phyloP scores from a whole-genome alignment of 1,284 basidiomycete genomes.

The Rugosomyces carneus region DNA sequence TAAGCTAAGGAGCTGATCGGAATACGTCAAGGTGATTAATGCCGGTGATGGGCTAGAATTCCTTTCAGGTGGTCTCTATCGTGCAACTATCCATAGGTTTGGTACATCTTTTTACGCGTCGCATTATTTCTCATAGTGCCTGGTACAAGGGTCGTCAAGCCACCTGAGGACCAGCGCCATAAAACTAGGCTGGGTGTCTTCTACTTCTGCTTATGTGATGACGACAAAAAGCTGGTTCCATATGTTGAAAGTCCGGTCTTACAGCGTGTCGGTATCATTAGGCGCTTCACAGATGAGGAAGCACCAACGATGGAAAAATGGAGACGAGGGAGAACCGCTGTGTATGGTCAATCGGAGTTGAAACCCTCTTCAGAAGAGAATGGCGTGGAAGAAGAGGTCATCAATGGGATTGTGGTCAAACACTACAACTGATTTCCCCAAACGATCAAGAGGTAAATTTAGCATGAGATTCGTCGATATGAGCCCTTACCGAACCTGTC shows the following conservation, averaged over 20 bases:
- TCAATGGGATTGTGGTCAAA: conserved; percentile 42
- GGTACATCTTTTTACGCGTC: conserved; percentile 1
- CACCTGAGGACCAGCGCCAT: conserved; percentile 27
- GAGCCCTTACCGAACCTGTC: not conserved
- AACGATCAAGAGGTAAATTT: not conserved
- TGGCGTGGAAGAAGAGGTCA: conserved; percentile 39
- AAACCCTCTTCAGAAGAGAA: conserved; percentile 23
- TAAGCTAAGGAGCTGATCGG: not conserved
- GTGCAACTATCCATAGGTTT: conserved; percentile 35
- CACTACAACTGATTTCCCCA: conserved; percentile 36
- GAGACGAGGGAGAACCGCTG: conserved; percentile 27
- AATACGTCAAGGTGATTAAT: conserved; percentile 25
- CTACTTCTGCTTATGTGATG: conserved; percentile 27
- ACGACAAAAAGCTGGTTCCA: conserved; percentile 25
- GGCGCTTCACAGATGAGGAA: conserved; percentile 20
- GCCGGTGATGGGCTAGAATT: conserved; percentile 53
- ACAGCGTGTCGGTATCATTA: conserved; percentile 22
- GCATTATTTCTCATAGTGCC: not conserved
- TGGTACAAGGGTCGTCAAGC: conserved; percentile 26
- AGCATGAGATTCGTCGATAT: conserved; percentile 1
- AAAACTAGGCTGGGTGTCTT: conserved; percentile 28
- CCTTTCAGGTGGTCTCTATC: conserved; percentile 40
- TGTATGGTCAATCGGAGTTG: conserved; percentile 29
- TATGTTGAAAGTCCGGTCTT: conserved; percentile 26
- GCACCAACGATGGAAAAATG: conserved; percentile 32